Percentiles rank a stretch among this genome's conserved stretches.
Conservation (phyloP, 2,329 filamentous ascomycete species). For the Colletotrichum ledebouriae region DNA sequence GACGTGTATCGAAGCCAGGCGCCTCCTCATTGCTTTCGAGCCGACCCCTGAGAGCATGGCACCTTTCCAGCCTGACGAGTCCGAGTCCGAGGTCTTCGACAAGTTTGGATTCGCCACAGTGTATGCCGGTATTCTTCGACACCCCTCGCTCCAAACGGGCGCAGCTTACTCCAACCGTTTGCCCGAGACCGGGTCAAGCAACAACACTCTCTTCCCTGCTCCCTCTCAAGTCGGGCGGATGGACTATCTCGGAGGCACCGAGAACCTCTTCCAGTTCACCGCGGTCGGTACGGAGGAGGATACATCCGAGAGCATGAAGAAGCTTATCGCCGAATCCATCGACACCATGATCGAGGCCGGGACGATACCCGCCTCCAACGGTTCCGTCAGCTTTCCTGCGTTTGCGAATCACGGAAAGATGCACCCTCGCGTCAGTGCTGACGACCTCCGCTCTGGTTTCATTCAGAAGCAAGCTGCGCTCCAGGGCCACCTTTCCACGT, state of each 20-base stretch:
- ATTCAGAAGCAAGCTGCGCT: no score
- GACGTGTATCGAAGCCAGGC: constrained; percentile 45
- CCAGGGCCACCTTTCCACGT: no score
- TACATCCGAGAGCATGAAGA: constrained; percentile 44
- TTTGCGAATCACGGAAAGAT: no score
- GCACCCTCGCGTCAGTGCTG: no score
- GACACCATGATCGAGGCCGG: constrained; percentile 48
- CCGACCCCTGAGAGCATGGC: constrained; percentile 45
- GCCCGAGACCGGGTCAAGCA: constrained; percentile 39
- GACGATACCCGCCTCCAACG: constrained; percentile 41
- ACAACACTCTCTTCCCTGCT: constrained; percentile 46
- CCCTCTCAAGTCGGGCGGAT: constrained; percentile 46
- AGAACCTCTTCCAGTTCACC: constrained; percentile 50
- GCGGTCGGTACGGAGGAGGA: constrained; percentile 47
- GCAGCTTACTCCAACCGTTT: constrained; percentile 44
- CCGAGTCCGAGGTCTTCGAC: constrained; percentile 44
- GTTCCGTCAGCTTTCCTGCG: no score
- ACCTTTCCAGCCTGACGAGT: constrained; percentile 42
- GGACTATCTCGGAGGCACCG: constrained; percentile 49
- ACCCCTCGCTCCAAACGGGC: constrained; percentile 45
- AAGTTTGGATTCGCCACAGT: constrained; percentile 43
- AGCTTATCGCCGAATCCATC: constrained; percentile 47
- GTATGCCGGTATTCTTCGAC: constrained; percentile 47
- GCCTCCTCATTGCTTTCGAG: constrained; percentile 46
- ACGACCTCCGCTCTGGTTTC: no score